Evolutionary conservation across 148 eudicot genomes (phyloP).

Genomic region (Simmondsia chinensis): DNA sequence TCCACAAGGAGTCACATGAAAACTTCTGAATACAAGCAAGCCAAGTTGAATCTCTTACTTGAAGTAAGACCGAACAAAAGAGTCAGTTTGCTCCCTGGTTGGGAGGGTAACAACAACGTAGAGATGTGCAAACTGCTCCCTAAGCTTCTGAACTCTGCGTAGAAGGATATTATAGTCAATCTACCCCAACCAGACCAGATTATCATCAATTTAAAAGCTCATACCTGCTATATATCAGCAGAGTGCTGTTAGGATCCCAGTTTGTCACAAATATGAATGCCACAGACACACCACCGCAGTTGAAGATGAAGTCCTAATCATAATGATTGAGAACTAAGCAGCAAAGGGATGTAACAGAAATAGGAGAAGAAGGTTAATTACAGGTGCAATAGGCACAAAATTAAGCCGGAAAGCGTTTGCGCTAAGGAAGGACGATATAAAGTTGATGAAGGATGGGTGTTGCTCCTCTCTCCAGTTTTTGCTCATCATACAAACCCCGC

Average conservation of each 20-base stretch:
- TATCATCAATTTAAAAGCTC: neutral
- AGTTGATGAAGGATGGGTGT: slow-evolving; percentile 74
- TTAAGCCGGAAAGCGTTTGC: slow-evolving; percentile 74
- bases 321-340: neutral
- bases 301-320: slow-evolving; percentile 86
- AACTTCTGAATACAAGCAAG: neutral
- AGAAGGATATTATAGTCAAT: slow-evolving; percentile 12
- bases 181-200: neutral
- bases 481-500: slow-evolving; percentile 91
- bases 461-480: slow-evolving; percentile 78
- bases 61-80: slow-evolving; percentile 66
- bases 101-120: slow-evolving; percentile 81
- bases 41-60: slow-evolving; percentile 34
- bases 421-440: slow-evolving; percentile 55
- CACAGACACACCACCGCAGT: slow-evolving; percentile 84
- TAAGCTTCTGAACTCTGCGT: slow-evolving; percentile 66
- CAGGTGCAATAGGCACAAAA: slow-evolving; percentile 73
- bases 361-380: slow-evolving; percentile 15
- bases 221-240: slow-evolving; percentile 55
- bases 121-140: slow-evolving; percentile 77
- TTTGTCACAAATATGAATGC: slow-evolving; percentile 77
- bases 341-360: neutral
- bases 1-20: neutral
- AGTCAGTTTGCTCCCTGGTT: slow-evolving; percentile 72
- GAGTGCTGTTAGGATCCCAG: slow-evolving; percentile 39